Base-by-base conservation (phyloP, 2,329 filamentous ascomycete genomes). In the Colletotrichum horii region DNA sequence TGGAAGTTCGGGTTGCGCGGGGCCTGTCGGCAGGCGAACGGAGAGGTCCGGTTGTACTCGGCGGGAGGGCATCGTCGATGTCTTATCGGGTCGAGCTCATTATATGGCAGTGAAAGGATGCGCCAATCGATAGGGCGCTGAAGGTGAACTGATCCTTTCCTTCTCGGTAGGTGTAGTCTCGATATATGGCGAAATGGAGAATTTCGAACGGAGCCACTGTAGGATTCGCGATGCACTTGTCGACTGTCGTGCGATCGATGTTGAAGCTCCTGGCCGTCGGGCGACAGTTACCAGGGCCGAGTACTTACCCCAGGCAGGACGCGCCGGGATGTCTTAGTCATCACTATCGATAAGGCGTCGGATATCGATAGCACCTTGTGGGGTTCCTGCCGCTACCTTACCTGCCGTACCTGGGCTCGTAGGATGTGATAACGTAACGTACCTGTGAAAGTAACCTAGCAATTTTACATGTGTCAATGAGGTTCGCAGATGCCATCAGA, bases 1-100 rank as follows among this genome's bases (percentile, higher is more conserved):
- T 65, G 91, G 91, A 12, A 90, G 85, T 77, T 91, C 89, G 76
- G 86, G 82, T 77, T 84, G 81, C 70, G 83, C 71, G 75, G 82
- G 78, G 78, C 78, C 78, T 71, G 74, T 43, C 48, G 81, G 78
- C 74, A 86, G 81, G 64, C 80, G 82, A 66, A 86, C 83, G 36
- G 86, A 85, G 74, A 87, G 83, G 67, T 85, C 82, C 71, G 83
- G 83, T 77, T 84, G 85, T 76, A 80, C 83, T 77, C 83, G 83
- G 78, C 84, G 85, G 78, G 86, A 82, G 77, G 86, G 66, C 74
- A 76, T 76, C 16, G 60, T 76, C 34, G 43, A 38, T 60, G 43
- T 66, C 60, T 75, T 61, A 70, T 56, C 66, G 61, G 60, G 26
- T 64, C 66, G 52, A 66, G 74, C 28, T 74, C 71, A 76, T 75